phyloP scores from a whole-genome alignment of 768 basidiomycete species.

The Boletellus ananas region DNA sequence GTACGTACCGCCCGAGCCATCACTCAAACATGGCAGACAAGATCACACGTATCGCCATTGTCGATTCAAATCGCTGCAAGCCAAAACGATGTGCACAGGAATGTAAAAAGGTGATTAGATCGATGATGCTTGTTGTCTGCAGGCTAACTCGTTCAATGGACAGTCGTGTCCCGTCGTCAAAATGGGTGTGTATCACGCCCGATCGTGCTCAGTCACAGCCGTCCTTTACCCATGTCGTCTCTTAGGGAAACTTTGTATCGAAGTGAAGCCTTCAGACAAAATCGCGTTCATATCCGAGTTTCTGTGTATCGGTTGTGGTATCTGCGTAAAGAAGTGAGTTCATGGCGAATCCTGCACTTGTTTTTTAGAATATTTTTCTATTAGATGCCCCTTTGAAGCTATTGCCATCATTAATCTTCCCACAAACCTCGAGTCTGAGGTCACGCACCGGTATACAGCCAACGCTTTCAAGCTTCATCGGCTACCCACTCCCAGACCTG shows the following conservation, averaged over 20 bases:
- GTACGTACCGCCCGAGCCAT: neutral
- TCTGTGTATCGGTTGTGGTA: conserved; percentile 99
- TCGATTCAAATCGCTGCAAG: conserved; percentile 88
- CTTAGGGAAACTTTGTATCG: conserved; percentile 94
- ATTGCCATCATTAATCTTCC: conserved; percentile 99
- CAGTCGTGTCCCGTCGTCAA: conserved; percentile 95
- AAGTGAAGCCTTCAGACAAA: conserved; percentile 94
- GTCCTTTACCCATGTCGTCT: neutral
- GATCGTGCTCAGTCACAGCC: neutral
- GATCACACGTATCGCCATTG: conserved; percentile 97
- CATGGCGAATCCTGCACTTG: neutral
- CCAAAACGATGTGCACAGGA: conserved; percentile 97
- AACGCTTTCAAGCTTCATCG: conserved; percentile 99
- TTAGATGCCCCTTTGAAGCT: conserved; percentile 97
- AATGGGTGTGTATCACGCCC: conserved; percentile 64
- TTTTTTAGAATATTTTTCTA: conserved; percentile 2
- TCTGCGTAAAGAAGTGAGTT: conserved; percentile 96
- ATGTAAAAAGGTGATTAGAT: conserved; percentile 80
- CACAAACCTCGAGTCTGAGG: conserved; percentile 92
- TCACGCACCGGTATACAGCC: conserved; percentile 97
- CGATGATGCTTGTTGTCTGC: conserved; percentile 1
- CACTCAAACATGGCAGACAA: conserved; percentile 72
- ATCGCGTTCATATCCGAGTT: conserved; percentile 99
- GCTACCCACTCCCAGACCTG: conserved; percentile 93
- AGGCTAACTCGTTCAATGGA: conserved; percentile 7